Base-by-base conservation (phyloP, 2,329 filamentous ascomycete genomes). In the Pseudocercospora musae region DNA sequence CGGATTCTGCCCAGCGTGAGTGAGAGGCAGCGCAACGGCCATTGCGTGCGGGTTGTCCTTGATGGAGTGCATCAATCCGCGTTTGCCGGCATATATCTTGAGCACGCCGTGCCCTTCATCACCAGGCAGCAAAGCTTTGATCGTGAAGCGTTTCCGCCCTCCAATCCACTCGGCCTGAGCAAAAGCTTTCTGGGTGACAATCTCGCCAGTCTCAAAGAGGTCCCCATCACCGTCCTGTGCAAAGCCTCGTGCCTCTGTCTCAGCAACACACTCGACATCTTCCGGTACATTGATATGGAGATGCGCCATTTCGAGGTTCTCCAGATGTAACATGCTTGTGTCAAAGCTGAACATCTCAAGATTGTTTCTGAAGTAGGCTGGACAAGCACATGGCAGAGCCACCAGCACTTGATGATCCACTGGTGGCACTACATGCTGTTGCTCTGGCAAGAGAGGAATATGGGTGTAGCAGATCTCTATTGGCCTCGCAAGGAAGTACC, bases 21-120 rank as follows among this genome's bases (percentile, higher is more conserved):
- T 85, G 57, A 99, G 87, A 0, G 95, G 94, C n/a, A 99, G 79
- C 3, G 92, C 87, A 67, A 98, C 88, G 0, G 94, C 93, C 58
- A 99, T 80, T 2, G 93, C 89, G 73, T 99, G 94, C 7, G 95
- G 93, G 59, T 97, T 97, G 74, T 97, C 91, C 76, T 95, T 95
- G 80, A 95, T 94, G 66, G 91, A 96, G 78, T 98, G 95, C 93
- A 98, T 98, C 59, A 99, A 82, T 0, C 96, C 96, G 66, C 93
- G 87, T 76, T 93, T 95, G 63, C 96, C 95, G 11, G 93, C 94
- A 76, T 97, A 99, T 37, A 99, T 82, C 76, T 96, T 97, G 62
- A 99, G 80, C 11, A 89, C 85, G 46, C 91, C 95, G 46, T 91
- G 89, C 11, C 93, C 93, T 77, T 97, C 94, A 69, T 98, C 94